Percentiles rank a stretch among this genome's conserved stretches.
phyloP scores from a whole-genome alignment of 1,139 yeast genomes.

The Scheffersomyces stambukii region DNA sequence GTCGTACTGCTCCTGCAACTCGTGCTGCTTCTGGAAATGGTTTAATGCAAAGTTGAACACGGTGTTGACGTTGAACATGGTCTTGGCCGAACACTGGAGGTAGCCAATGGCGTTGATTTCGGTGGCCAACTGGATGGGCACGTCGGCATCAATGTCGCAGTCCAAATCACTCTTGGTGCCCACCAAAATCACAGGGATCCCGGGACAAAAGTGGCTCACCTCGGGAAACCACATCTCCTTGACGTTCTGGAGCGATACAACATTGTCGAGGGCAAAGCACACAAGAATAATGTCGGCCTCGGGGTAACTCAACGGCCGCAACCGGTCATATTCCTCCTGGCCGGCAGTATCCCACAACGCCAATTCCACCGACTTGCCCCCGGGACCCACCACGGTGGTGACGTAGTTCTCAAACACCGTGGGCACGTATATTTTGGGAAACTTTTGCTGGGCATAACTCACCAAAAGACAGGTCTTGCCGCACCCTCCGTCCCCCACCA shows the following conservation, averaged over 20 bases:
- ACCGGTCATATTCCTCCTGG: slow-evolving; percentile 84
- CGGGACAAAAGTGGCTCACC: slow-evolving; percentile 77
- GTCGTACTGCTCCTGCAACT: slow-evolving; percentile 36
- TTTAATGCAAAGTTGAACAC: slow-evolving; percentile 58
- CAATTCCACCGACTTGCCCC: slow-evolving; percentile 53
- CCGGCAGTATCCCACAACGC: slow-evolving; percentile 95
- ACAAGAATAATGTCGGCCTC: slow-evolving; percentile 72
- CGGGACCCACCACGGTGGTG: slow-evolving; percentile 56
- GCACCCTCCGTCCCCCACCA: slow-evolving; percentile 94
- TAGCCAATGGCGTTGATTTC: slow-evolving; percentile 74
- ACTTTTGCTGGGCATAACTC: slow-evolving; percentile 74
- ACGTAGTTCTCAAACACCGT: slow-evolving; percentile 86
- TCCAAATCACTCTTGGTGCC: slow-evolving; percentile 75
- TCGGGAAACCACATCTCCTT: slow-evolving; percentile 87
- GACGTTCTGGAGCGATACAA: slow-evolving; percentile 65
- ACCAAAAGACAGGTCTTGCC: slow-evolving; percentile 87
- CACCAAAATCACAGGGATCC: slow-evolving; percentile 68
- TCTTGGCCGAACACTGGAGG: slow-evolving; percentile 74
- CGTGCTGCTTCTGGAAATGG: slow-evolving; percentile 32
- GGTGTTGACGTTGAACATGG: slow-evolving; percentile 59
- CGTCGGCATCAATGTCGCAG: slow-evolving; percentile 39
- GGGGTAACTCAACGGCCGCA: slow-evolving; percentile 80
- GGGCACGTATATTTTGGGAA: slow-evolving; percentile 80
- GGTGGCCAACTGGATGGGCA: slow-evolving; percentile 54
- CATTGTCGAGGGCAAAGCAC: slow-evolving; percentile 69